These are phyloP conservation scores for Argentina anserina DNA, from an alignment of 306 rosid genomes.

Conservation along the genomic window DNA sequence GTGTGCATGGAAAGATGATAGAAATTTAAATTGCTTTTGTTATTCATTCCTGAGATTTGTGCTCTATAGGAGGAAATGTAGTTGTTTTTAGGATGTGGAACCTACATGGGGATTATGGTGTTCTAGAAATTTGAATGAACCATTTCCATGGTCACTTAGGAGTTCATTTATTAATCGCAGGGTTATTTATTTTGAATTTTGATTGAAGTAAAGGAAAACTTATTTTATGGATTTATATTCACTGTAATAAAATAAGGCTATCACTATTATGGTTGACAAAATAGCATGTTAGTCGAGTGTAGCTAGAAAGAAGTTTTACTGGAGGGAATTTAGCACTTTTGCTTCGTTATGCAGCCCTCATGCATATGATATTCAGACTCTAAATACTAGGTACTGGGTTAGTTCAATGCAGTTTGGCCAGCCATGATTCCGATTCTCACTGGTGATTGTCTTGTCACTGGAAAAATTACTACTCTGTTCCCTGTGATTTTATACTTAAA, in stretches of 20 bases:
- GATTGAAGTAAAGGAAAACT: not conserved
- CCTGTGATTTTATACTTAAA: constrained; percentile 11
- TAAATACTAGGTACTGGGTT: not conserved
- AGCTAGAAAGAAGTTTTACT: not conserved
- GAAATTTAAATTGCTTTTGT: not conserved
- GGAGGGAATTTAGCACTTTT: not conserved
- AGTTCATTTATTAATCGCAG: not conserved
- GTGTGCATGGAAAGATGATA: not conserved
- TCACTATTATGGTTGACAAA: not conserved
- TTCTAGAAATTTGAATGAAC: not conserved
- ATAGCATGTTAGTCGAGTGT: not conserved
- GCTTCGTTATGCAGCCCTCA: not conserved
- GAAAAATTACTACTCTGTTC: not conserved
- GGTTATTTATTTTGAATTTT: not conserved
- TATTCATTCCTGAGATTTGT: not conserved
- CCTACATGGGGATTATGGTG: not conserved
- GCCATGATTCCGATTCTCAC: constrained; percentile 3
- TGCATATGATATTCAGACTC: not conserved
- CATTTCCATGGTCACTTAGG: not conserved
- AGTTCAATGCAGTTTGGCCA: not conserved
- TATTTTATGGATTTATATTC: not conserved
- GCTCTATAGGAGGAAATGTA: not conserved
- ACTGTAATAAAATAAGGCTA: not conserved
- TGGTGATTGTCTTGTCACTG: not conserved
- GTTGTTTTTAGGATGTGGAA: not conserved